Evolutionary conservation across 2,329 filamentous ascomycete genomes (phyloP), one percentile per base, ranked within the genome.

Genomic region (Periconia sp.): DNA sequence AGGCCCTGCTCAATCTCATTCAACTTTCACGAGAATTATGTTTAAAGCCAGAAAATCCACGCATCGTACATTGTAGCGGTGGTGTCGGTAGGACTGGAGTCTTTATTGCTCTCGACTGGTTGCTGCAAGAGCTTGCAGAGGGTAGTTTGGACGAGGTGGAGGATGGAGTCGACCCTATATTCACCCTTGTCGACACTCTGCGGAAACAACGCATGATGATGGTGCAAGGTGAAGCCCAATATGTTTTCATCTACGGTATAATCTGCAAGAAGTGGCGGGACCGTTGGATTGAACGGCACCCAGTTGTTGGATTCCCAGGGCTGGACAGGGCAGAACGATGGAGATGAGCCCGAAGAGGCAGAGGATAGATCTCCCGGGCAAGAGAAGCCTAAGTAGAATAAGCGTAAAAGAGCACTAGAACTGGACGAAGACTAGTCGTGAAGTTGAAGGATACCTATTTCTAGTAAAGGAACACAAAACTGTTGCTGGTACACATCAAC

Each of bases 1-100:
- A 80, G 23, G 85, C 84, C 57, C 85, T 92, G 69, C 81, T 91
- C 53, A 81, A 85, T 30, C 79, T 92, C 7, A 86, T 92, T 79
- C 78, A 80, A 9, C 78, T 91, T 2, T 90, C 88, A 2, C 80
- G 82, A 19, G 77, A 83, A 57, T 83, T 82, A 69, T 82, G 85
- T 58, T 76, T 74, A 20, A 60, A 72, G 53, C 65, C 70, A 37
- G 35, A 65, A 18, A 91, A 89, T 64, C 90, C 93, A 5, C 87
- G 93, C 50, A 87, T 97, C 54, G 74, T 82, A 2, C 80, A 82
- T 54, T 82, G 80, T 77, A 96, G 91, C 68, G 94, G 94, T 9
- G 94, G 94, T 37, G 93, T 99, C 14, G 94, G 94, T 13, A 86
- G 94, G 51, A 96, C 90, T 8, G 94, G 94, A 35, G 97, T 94